Conservation (phyloP, 306 rosid genomes). For the Vachellia pachyceras region DNA sequence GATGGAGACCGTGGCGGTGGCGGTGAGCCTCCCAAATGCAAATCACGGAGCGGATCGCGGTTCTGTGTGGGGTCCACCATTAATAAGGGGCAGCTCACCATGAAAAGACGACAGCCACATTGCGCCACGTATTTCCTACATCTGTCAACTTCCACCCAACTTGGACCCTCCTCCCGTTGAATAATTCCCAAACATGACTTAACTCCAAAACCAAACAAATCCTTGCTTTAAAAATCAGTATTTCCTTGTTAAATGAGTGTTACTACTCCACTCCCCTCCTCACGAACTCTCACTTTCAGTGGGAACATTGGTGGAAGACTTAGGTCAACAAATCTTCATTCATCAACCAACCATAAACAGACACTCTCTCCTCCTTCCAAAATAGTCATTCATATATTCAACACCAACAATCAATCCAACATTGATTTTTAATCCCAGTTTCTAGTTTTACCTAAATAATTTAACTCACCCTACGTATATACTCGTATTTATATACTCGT, state of each 20-base stretch:
- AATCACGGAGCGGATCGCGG: neutral
- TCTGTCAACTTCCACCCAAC: too few species aligned
- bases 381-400: neutral
- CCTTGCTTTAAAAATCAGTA: neutral
- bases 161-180: too few species aligned
- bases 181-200: too few species aligned
- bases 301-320: neutral
- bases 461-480: too few species aligned
- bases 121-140: neutral
- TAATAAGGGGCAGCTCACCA: conserved; percentile 6
- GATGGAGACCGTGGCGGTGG: neutral
- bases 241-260: neutral
- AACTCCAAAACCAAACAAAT: too few species aligned
- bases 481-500: too few species aligned
- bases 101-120: conserved; percentile 2
- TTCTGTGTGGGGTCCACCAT: neutral
- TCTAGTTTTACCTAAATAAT: neutral
- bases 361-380: neutral
- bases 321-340: neutral
- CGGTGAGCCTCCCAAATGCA: neutral
- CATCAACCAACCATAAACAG: neutral
- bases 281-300: neutral
- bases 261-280: neutral
- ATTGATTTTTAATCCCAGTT: neutral
- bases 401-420: neutral